Evolutionary conservation across 345 rosid genomes (phyloP), one percentile per base, ranked within the genome.

Genomic region (Acer yangbiense): DNA sequence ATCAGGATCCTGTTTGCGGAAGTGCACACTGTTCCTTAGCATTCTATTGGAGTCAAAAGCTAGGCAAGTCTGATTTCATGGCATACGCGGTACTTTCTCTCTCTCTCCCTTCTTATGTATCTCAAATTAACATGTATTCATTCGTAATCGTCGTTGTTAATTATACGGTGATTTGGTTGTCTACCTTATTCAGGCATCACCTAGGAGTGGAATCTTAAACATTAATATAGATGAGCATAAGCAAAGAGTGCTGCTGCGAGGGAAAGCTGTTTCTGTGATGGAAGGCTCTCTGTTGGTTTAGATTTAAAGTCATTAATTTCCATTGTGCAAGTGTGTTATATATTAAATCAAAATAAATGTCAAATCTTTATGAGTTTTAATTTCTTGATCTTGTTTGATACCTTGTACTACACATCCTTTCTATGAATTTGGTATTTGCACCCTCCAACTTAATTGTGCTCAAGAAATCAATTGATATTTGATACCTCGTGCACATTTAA

Each of bases 1-100:
- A 71, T 68, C 85, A 93, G 98, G 98, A 92, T 82, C 97, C 95
- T 65, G 95, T 92, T 23, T 83, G 88, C 65, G 94, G 98, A 44
- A 88, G 94, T 78, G 97, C 95, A 18, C 89, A 90, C 72, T 93
- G 98, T 84, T 86, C 91, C 39, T 75, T 95, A 75, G 92, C 92
- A 72, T 71, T 84, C 29, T 92, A 92, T 69, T 93, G 98, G 98
- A 85, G 86, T 76, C 65, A 86, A 57, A 92, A 90, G 84, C 84
- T 92, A 60, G 88, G 89, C 55, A 94, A 94, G 55, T 82, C 69
- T 27, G 88, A 92, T 68, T 78, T 91, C n/a, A 44, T 80, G 72
- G 98, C 97, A 20, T 85, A 82, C 84, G 84, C 80, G 82, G 95
- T 93, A 86, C 52, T 65, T 46, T 71, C n/a, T 21, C 66, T 27